Conservation (phyloP, 23 red algal genomes). For the Chondrus crispus region DNA sequence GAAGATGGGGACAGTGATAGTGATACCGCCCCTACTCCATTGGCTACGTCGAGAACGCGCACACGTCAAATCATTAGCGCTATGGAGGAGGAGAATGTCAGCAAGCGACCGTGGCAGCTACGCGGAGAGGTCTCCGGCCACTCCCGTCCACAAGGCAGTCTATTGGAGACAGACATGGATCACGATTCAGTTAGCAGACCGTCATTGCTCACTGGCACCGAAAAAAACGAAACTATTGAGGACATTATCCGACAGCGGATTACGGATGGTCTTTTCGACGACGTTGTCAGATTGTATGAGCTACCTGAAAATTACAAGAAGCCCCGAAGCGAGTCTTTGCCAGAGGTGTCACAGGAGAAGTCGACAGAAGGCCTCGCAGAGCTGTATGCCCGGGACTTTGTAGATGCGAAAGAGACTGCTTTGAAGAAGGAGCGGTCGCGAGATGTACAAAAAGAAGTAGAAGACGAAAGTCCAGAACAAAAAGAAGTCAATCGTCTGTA, state of each 20-base stretch:
- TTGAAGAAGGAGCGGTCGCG: background rate
- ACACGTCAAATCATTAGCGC: slow-evolving; percentile 20
- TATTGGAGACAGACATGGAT: slow-evolving; percentile 76
- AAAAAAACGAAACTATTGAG: slow-evolving; percentile 59
- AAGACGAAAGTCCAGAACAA: slow-evolving; percentile 29
- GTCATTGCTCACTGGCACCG: background rate
- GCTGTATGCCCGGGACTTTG: slow-evolving; percentile 54
- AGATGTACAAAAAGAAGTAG: background rate
- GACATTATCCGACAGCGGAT: slow-evolving; percentile 70
- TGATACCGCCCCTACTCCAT: background rate
- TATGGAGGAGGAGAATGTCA: slow-evolving; percentile 62
- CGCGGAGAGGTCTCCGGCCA: slow-evolving; percentile 78
- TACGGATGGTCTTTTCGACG: slow-evolving; percentile 71
- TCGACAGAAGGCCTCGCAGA: slow-evolving; percentile 66
- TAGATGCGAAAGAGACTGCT: slow-evolving; percentile 13
- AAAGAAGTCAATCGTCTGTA: slow-evolving; percentile 64
- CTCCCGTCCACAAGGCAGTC: slow-evolving; percentile 70
- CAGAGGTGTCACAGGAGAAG: slow-evolving; percentile 65
- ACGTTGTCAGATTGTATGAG: slow-evolving; percentile 55
- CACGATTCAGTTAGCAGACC: slow-evolving; percentile 60
- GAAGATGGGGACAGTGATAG: slow-evolving; percentile 8
- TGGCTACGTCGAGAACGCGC: background rate
- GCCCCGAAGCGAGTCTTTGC: background rate
- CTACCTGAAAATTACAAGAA: slow-evolving; percentile 36
- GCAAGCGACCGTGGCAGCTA: slow-evolving; percentile 81